Evolutionary conservation across 345 rosid species (phyloP).

Genomic region (Populus davidiana): DNA sequence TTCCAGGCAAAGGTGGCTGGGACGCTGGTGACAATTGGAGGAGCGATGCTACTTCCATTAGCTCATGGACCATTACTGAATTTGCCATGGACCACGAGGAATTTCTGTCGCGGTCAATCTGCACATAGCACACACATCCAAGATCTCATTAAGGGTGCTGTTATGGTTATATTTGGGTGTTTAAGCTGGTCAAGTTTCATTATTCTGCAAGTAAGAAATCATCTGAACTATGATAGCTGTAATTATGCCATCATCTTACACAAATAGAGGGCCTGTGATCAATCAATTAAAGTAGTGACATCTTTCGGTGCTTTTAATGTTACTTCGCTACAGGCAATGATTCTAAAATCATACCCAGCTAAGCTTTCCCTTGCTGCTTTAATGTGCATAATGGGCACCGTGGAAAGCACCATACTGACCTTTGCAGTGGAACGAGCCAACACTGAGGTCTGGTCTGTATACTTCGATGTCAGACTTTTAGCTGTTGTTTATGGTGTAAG

Average conservation of each 20-base stretch:
- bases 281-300: not conserved
- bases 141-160: not conserved
- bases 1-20: not conserved
- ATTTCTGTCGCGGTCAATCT: not conserved
- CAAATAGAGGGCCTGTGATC: not conserved
- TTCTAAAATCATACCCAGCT: conserved; percentile 54
- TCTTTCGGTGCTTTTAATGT: not conserved
- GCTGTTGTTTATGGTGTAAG: conserved; percentile 49
- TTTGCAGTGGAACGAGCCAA: conserved; percentile 46
- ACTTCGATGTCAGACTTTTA: conserved; percentile 39
- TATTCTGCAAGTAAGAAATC: not conserved
- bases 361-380: conserved; percentile 64
- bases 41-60: not conserved
- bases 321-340: conserved; percentile 41
- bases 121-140: not conserved
- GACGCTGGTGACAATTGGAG: not conserved
- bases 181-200: not conserved
- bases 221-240: not conserved
- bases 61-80: not conserved
- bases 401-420: conserved; percentile 50
- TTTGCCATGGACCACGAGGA: too few relatives aligned
- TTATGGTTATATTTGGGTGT: not conserved
- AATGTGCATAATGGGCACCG: conserved; percentile 53
- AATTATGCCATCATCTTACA: not conserved
- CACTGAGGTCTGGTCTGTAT: conserved; percentile 48